These are phyloP conservation scores for Ensete glaucum DNA, from an alignment of 176 grass and related monocot genomes.

Conservation along the genomic window DNA sequence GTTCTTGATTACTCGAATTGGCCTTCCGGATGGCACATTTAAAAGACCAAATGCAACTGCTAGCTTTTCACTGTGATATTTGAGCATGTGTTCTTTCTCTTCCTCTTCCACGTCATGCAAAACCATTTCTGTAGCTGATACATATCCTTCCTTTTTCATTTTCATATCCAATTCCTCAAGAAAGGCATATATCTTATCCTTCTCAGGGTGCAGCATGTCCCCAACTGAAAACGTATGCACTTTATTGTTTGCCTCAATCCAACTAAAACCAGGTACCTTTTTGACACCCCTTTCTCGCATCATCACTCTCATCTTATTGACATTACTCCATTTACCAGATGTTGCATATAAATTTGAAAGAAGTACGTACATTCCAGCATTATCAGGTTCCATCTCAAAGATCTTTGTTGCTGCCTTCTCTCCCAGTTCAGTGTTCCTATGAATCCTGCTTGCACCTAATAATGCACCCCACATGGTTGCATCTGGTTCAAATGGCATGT, in stretches of 20 bases:
- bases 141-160: conserved; percentile 73
- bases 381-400: conserved; percentile 89
- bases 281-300: conserved; percentile 64
- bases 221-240: conserved; percentile 74
- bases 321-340: conserved; percentile 74
- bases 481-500: conserved; percentile 83
- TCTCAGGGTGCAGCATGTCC: conserved; percentile 71
- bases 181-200: conserved; percentile 76
- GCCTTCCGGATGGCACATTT: conserved; percentile 62
- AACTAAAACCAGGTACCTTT: conserved; percentile 85
- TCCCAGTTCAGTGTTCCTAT: conserved; percentile 72
- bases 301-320: conserved; percentile 67
- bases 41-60: conserved; percentile 89
- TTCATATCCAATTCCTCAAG: conserved; percentile 61
- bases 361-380: conserved; percentile 91
- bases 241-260: conserved; percentile 87
- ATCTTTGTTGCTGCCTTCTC: conserved; percentile 68
- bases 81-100: conserved; percentile 88
- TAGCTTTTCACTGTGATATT: conserved; percentile 87
- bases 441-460: conserved; percentile 84
- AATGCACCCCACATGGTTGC: conserved; percentile 86
- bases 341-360: conserved; percentile 90
- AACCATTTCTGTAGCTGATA: conserved; percentile 72
- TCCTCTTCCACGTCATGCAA: conserved; percentile 98
- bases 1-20: conserved; percentile 82